Evolutionary conservation across 2,329 filamentous ascomycete species (phyloP), one percentile per base, ranked within the genome.

Genomic region (Didymella arachidicola): DNA sequence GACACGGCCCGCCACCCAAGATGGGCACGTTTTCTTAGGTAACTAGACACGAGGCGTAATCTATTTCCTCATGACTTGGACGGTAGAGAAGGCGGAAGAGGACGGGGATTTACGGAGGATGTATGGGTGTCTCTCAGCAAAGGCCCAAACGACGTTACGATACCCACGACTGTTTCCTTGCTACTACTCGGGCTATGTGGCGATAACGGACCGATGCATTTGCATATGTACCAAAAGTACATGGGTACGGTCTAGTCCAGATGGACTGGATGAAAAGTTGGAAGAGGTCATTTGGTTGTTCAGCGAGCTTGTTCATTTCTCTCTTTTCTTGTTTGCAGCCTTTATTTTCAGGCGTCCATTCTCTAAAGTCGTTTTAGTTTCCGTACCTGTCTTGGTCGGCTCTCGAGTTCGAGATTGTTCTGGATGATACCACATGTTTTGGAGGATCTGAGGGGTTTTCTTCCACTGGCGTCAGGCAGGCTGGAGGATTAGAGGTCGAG

Each of bases 21-120:
- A 75, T 76, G 71, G 73, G 73, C n/a, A 71, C 72, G 19, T 76
- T 77, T 42, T 73, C 73, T 44, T 75, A 59, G 66, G 57, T 42
- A 47, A 12, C 46, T 10, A 38, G 6, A 39, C 42, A 14, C 55
- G 46, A 36, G n/a, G 46, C 46, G 30, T 54, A 47, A 61, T 53
- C 10, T 52, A 58, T 42, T 41, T 26, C 57, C 34, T 34, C 36
- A 19, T n/a, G 39, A 44, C 45, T 57, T 36, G 46, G 39, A 43
- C 51, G 43, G 39, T 30, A 48, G 55, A 49, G 42, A 26, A 50
- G 26, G 30, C 41, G 53, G 53, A 58, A 53, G 49, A 39, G 34
- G 59, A 60, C 30, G 61, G 66, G 60, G 63, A 66, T 62, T 49
- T 59, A 49, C 48, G 54, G 55, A 64, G 57, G 62, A 63, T 54